These are phyloP conservation scores for Parafenestella ontariensis DNA, from an alignment of 2,329 filamentous ascomycete species.

Conservation along the genomic window DNA sequence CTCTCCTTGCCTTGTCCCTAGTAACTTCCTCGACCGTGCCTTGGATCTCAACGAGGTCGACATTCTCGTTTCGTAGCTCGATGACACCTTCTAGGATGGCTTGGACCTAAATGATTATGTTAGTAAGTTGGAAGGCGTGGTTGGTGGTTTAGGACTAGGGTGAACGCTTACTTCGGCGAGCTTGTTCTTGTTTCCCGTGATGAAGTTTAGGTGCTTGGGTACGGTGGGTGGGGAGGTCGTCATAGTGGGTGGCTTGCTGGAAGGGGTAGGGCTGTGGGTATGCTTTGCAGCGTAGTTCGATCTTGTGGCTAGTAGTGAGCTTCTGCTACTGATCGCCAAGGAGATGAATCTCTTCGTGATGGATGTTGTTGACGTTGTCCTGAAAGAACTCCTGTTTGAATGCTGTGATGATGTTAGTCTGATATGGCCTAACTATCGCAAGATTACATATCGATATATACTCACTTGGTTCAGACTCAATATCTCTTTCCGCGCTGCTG, in stretches of 20 bases:
- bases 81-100: slow-evolving; percentile 79
- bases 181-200: slow-evolving; percentile 96
- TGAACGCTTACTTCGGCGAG: slow-evolving; percentile 69
- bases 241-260: background rate
- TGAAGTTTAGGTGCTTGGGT: slow-evolving; percentile 78
- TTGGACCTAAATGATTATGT: slow-evolving; percentile 61
- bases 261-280: background rate
- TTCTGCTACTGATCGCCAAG: background rate
- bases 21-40: slow-evolving; percentile 93
- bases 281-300: background rate
- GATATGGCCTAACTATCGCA: background rate
- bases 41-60: slow-evolving; percentile 90
- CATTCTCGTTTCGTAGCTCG: slow-evolving; percentile 72
- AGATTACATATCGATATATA: background rate
- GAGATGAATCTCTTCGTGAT: too few species aligned
- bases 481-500: slow-evolving; percentile 12
- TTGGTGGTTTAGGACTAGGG: background rate
- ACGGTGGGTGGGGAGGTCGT: slow-evolving; percentile 24
- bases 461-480: background rate
- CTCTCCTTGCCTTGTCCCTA: slow-evolving; percentile 81
- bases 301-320: background rate
- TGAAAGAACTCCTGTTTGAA: too few species aligned
- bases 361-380: too few species aligned
- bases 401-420: background rate
- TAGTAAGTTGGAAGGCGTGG: background rate